phyloP scores from a whole-genome alignment of 2,329 filamentous ascomycete species.

The Escovopsis sp. region DNA sequence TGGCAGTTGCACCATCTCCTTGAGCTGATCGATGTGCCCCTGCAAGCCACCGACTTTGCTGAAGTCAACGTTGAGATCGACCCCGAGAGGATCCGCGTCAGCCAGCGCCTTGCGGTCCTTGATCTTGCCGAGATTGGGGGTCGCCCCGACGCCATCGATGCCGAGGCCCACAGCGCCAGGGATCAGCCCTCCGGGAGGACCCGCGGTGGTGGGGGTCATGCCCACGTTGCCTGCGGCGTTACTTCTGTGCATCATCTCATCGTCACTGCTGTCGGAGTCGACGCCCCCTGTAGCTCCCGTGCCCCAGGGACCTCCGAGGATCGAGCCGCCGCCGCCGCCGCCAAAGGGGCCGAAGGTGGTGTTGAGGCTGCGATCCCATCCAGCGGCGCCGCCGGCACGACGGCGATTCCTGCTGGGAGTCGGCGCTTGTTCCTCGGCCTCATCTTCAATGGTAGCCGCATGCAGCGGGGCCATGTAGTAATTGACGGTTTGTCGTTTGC shows the following conservation, averaged over 20 bases:
- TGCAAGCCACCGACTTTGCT: conserved; percentile 86
- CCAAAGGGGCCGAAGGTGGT: conserved; percentile 89
- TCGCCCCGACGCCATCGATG: conserved; percentile 30
- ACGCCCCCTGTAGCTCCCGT: conserved; percentile 61
- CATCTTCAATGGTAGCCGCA: conserved; percentile 50
- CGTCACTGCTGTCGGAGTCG: conserved; percentile 94
- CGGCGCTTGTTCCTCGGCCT: conserved; percentile 50
- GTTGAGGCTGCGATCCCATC: conserved; percentile 70
- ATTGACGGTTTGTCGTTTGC: conserved; percentile 48
- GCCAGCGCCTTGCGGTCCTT: conserved; percentile 86
- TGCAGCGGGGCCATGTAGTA: conserved; percentile 70
- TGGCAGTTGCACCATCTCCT: conserved; percentile 95
- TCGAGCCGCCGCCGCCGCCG: conserved; percentile 56
- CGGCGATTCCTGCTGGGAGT: conserved; percentile 56
- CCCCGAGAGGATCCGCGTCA: conserved; percentile 86
- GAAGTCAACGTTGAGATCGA: conserved; percentile 86
- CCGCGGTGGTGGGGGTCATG: conserved; percentile 41
- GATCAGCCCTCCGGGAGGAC: conserved; percentile 30
- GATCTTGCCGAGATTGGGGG: conserved; percentile 80
- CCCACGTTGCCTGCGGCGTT: conserved; percentile 43
- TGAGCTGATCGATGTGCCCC: conserved; percentile 89
- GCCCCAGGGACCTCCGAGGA: conserved; percentile 62
- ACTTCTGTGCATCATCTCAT: conserved; percentile 60
- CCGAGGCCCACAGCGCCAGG: conserved; percentile 25
- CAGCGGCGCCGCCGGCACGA: conserved; percentile 40